Evolutionary conservation across 306 rosid species (phyloP).

Genomic region (Lablab purpureus): DNA sequence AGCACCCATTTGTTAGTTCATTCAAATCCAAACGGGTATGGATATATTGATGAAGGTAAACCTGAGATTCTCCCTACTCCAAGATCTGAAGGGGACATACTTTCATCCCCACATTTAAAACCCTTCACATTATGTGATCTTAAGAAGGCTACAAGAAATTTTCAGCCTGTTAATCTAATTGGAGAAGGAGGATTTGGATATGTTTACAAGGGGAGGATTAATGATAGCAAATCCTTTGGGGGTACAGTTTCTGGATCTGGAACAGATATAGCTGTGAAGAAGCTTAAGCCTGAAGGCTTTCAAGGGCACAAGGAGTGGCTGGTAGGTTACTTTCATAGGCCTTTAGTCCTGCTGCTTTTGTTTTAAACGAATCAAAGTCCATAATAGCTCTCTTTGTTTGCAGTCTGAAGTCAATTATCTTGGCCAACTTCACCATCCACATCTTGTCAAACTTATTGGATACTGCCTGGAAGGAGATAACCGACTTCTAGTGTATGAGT

Average conservation of each 20-base stretch:
- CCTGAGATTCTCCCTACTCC: conserved; percentile 63
- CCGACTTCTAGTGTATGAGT: conserved; percentile 88
- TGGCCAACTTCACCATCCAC: conserved; percentile 89
- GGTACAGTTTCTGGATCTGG: conserved; percentile 63
- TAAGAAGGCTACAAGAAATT: conserved; percentile 75
- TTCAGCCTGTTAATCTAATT: conserved; percentile 65
- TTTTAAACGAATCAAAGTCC: conserved; percentile 21
- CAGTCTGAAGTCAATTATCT: conserved; percentile 90
- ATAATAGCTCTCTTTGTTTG: conserved; percentile 41
- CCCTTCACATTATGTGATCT: conserved; percentile 78
- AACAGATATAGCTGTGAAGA: conserved; percentile 84
- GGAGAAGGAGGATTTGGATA: conserved; percentile 95
- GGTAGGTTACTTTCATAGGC: conserved; percentile 53
- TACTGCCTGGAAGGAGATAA: conserved; percentile 87
- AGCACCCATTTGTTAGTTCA: conserved; percentile 31
- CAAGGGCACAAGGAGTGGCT: conserved; percentile 99
- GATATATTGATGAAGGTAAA: conserved; percentile 30
- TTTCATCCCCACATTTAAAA: conserved; percentile 76
- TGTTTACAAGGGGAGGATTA: conserved; percentile 84
- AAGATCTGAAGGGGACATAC: conserved; percentile 84
- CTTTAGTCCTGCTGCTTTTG: neutral
- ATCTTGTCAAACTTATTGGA: conserved; percentile 90
- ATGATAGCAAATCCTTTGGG: conserved; percentile 50
- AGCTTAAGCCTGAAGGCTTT: conserved; percentile 89
- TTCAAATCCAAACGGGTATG: conserved; percentile 29